Base-by-base conservation (phyloP, 148 eudicot genomes). In the Persicaria maculosa region DNA sequence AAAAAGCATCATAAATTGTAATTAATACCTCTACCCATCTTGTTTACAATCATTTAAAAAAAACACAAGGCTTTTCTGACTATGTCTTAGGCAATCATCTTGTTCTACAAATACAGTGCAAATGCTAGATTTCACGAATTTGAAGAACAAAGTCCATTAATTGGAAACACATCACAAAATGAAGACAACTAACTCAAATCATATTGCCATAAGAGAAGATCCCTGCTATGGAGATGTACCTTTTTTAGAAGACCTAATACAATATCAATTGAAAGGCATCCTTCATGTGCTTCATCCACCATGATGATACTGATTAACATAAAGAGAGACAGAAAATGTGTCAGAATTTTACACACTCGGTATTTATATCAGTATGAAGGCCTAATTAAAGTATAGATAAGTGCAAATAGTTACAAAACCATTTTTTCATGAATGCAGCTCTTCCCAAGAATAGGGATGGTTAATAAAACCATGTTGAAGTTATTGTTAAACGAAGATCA, bases 201-300 rank as follows among this genome's bases (percentile, higher is more conserved):
- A 31, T 3, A 62, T 31, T 62, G 46, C 45, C 40, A 65, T 65
- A 45, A 40, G 70, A 65, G 47, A 65, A 36, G 69, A 64, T 64
- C 54, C 50, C 46, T 54, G 16, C 65, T 25, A 7, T 40, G 46
- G 62, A 14, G 44, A 53, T 19, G 47, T 75, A 96, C 99, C 99
- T 96, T 96, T 80, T 88, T 96, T 59, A 96, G 85, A 25, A 96
- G 92, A 80, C 99, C 99, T 8, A 96, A 85, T 58, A 96, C 84
- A 68, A 92, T 85, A 81, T 96, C 97, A 1, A 97, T 96, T 57
- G 99, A 85, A 75, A 96, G 87, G 55, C 97, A 92, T 81, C 99
- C 83, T 84, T 96, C 99, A 81, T 96, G 99, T 80, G 99, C 99
- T 88, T 96, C 99, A 80, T 96, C 99, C 76, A 96, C 94, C 97